Evolutionary conservation across 2,329 filamentous ascomycete species (phyloP).

Genomic region (Ploettnerulaceae sp.): DNA sequence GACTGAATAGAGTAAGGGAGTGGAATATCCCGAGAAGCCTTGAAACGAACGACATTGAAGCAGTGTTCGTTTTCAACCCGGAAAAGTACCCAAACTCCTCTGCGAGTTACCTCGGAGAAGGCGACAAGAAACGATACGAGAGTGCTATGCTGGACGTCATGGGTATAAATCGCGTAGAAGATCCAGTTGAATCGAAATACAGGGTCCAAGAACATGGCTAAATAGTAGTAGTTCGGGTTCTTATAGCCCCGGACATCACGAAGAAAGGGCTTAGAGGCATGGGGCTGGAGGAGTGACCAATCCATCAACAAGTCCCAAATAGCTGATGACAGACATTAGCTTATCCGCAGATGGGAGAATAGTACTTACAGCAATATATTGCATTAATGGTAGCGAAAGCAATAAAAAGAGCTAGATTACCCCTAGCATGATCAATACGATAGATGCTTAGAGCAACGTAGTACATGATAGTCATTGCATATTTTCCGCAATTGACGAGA

Average conservation of each 20-base stretch:
- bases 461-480: slow-evolving; percentile 75
- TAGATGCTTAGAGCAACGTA: slow-evolving; percentile 78
- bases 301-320: slow-evolving; percentile 97
- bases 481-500: slow-evolving; percentile 88
- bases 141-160: slow-evolving; percentile 77
- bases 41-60: slow-evolving; percentile 83
- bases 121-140: slow-evolving; percentile 74
- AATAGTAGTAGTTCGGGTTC: slow-evolving; percentile 76
- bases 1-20: slow-evolving; percentile 59
- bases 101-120: slow-evolving; percentile 73
- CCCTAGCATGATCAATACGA: slow-evolving; percentile 59
- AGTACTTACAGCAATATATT: slow-evolving; percentile 66
- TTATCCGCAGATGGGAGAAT: neutral
- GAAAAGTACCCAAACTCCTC: slow-evolving; percentile 88
- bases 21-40: slow-evolving; percentile 81
- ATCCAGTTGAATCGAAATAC: slow-evolving; percentile 90
- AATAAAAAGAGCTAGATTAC: slow-evolving; percentile 67
- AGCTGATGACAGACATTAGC: slow-evolving; percentile 38
- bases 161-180: slow-evolving; percentile 76
- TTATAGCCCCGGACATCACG: slow-evolving; percentile 79
- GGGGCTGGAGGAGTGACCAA: slow-evolving; percentile 81
- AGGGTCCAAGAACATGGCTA: slow-evolving; percentile 75
- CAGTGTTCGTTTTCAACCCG: slow-evolving; percentile 98
- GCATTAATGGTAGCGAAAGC: slow-evolving; percentile 76
- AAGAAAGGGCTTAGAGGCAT: slow-evolving; percentile 61